These are phyloP conservation scores for Saturnispora halmiae DNA, from an alignment of 805 yeast species.

Conservation along the genomic window DNA sequence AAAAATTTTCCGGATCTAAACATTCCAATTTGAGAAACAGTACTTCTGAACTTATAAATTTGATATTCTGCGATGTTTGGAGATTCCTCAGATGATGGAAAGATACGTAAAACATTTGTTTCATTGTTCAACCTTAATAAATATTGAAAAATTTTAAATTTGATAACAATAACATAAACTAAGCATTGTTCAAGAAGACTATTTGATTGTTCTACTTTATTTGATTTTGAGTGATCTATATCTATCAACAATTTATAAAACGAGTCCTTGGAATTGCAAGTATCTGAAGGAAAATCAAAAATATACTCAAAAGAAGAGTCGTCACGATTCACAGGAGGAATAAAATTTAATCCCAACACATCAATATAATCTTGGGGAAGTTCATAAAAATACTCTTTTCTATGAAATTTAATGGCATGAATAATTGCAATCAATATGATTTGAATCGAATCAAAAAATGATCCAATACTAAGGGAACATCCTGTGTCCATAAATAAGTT, in stretches of 20 bases:
- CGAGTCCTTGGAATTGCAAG: conserved; percentile 11
- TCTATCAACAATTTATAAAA: conserved; percentile 11
- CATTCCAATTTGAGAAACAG: conserved; percentile 22
- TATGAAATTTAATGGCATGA: conserved; percentile 13
- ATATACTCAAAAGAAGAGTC: conserved; percentile 15
- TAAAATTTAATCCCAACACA: conserved; percentile 20
- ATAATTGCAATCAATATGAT: conserved; percentile 18
- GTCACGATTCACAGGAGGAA: conserved; percentile 26
- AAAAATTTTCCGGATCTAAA: conserved; percentile 22
- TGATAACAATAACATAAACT: conserved; percentile 29
- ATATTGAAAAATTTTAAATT: conserved; percentile 23
- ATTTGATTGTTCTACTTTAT: conserved; percentile 8
- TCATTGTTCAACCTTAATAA: conserved; percentile 17
- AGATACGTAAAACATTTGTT: conserved; percentile 12
- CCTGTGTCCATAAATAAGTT: conserved; percentile 25
- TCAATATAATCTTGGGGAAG: conserved; percentile 14
- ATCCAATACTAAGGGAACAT: conserved; percentile 29
- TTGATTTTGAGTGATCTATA: conserved; percentile 14
- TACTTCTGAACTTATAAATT: conserved; percentile 19
- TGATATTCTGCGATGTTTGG: conserved; percentile 9
- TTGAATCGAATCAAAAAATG: conserved; percentile 25
- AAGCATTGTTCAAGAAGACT: conserved; percentile 24
- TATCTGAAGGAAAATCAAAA: conserved; percentile 19
- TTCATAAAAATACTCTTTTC: conserved; percentile 2
- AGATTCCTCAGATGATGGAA: neutral